Percentiles rank a stretch among this genome's conserved stretches.
These are phyloP conservation scores for Gaultheria prostrata DNA, from an alignment of 148 eudicot species.

Conservation along the genomic window DNA sequence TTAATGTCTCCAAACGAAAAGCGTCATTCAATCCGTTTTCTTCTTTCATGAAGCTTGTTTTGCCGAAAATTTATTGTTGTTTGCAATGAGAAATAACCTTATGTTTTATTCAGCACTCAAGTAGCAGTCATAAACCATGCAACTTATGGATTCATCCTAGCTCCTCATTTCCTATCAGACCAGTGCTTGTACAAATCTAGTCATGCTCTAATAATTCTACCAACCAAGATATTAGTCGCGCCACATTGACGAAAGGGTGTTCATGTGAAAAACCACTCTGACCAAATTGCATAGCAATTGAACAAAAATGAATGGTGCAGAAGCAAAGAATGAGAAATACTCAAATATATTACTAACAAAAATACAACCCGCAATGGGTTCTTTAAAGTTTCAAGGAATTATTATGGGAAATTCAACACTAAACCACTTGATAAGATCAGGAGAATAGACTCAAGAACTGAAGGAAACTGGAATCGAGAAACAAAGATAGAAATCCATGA, in stretches of 20 bases:
- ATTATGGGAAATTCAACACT: not conserved
- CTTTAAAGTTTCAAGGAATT: not conserved
- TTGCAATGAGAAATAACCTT: not conserved
- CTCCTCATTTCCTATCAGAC: not conserved
- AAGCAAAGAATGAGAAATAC: not conserved
- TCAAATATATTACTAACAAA: not conserved
- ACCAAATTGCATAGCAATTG: not conserved
- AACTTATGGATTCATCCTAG: not conserved
- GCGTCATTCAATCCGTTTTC: not conserved
- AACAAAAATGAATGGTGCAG: not conserved
- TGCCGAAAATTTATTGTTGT: not conserved
- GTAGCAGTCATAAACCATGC: not conserved
- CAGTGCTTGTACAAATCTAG: not conserved
- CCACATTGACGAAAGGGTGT: too few species aligned
- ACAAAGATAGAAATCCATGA: not conserved
- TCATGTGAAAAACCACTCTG: not conserved
- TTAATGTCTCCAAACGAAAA: not conserved
- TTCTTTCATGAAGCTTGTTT: not conserved
- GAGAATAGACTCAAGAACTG: not conserved
- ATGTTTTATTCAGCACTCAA: not conserved
- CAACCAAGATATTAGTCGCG: not conserved
- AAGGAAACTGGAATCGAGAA: not conserved
- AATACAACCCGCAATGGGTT: not conserved
- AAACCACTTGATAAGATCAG: not conserved
- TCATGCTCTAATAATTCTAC: not conserved